Evolutionary conservation across 208 protist genomes (phyloP).

Genomic region (Acanthamoeba royreba): DNA sequence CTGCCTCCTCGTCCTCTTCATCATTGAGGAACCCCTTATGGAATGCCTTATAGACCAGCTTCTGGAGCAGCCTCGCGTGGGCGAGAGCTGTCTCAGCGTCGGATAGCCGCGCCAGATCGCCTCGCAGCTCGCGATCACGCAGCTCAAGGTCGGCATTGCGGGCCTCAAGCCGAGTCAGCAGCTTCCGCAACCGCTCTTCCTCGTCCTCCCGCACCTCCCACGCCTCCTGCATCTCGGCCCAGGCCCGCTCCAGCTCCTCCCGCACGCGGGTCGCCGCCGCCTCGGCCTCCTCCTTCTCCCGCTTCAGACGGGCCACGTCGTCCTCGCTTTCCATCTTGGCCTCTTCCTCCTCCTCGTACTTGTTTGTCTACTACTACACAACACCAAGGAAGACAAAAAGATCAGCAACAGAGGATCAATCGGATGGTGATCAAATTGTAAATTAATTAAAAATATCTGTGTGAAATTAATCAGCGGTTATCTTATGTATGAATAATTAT

Average conservation of each 20-base stretch:
- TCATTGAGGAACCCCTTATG: slow-evolving; percentile 34
- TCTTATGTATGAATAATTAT: no score
- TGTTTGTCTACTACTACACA: not conserved
- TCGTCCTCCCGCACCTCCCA: slow-evolving; percentile 8
- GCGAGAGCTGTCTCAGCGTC: not conserved
- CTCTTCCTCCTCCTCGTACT: not conserved
- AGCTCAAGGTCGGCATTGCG: not conserved
- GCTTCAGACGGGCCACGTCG: not conserved
- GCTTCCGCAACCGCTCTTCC: not conserved
- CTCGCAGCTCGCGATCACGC: not conserved
- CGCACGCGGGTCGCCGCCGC: not conserved
- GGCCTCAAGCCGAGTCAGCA: not conserved
- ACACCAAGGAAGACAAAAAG: no score
- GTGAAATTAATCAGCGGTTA: no score
- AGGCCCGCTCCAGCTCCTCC: not conserved
- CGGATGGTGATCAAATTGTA: no score
- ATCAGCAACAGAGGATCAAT: no score
- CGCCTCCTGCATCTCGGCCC: not conserved
- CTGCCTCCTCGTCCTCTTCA: not conserved
- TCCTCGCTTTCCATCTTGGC: not conserved
- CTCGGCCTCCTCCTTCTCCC: not conserved
- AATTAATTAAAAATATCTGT: no score
- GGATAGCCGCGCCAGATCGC: not conserved
- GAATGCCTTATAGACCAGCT: slow-evolving; percentile 19
- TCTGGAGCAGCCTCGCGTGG: not conserved